Percentiles rank a stretch among this genome's conserved stretches.
phyloP scores from a whole-genome alignment of 2,329 filamentous ascomycete genomes.

The Penicillium sp. region DNA sequence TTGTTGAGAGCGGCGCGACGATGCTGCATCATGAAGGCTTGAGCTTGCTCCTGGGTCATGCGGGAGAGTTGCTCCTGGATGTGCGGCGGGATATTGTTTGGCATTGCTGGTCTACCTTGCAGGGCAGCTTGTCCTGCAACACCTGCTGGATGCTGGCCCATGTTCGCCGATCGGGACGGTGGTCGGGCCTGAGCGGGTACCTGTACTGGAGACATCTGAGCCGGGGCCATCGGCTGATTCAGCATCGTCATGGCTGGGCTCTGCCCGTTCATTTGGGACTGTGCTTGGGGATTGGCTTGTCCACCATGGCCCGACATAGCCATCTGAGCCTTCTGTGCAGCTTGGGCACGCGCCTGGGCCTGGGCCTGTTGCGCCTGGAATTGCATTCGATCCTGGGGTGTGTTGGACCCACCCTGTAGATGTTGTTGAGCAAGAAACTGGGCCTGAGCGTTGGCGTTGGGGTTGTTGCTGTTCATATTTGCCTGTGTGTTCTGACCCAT shows the following conservation, averaged over 20 bases:
- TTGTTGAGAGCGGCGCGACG: constrained; percentile 34
- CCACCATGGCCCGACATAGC: constrained; percentile 46
- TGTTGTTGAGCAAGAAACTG: constrained; percentile 38
- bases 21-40: constrained; percentile 33
- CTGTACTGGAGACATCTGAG: constrained; percentile 40
- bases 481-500: constrained; percentile 39
- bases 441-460: constrained; percentile 42
- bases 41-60: constrained; percentile 37
- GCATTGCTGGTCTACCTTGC: constrained; percentile 35
- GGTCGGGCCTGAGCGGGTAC: constrained; percentile 33
- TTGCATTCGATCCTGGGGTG: constrained; percentile 43
- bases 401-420: constrained; percentile 42
- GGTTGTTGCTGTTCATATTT: constrained; percentile 35
- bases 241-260: constrained; percentile 42
- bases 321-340: constrained; percentile 46
- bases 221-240: constrained; percentile 42
- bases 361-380: constrained; percentile 35
- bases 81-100: constrained; percentile 33
- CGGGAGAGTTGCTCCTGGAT: constrained; percentile 36
- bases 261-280: constrained; percentile 40
- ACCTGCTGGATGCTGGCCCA: constrained; percentile 32
- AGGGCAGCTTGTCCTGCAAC: constrained; percentile 31
- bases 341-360: constrained; percentile 42
- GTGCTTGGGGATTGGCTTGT: constrained; percentile 41
- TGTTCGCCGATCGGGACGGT: constrained; percentile 33